Conservation (phyloP, 305 asterid species). For the Fraxinus platypoda region DNA sequence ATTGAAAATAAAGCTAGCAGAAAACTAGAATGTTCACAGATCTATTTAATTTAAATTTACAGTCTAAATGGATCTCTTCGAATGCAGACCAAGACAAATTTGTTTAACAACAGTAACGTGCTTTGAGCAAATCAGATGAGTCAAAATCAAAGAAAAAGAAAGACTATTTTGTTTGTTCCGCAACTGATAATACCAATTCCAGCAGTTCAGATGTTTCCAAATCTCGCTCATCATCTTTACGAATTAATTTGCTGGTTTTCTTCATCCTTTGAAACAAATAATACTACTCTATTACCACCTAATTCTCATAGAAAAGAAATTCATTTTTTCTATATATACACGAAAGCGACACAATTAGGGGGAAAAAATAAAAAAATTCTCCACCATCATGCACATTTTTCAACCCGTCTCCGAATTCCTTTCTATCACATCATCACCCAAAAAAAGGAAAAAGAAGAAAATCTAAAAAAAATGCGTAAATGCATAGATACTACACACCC, state of each 20-base stretch:
- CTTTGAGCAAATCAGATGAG: not conserved
- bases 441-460: not conserved
- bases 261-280: conserved; percentile 26
- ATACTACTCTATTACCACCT: conserved; percentile 22
- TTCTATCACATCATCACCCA: conserved; percentile 30
- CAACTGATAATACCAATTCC: conserved; percentile 2
- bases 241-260: conserved; percentile 21
- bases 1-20: not conserved
- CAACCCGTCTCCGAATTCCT: conserved; percentile 26
- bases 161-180: not conserved
- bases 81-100: not conserved
- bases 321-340: conserved; percentile 20
- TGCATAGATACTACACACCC: not conserved
- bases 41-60: conserved; percentile 11
- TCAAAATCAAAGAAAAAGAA: conserved; percentile 11
- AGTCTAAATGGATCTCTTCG: not conserved
- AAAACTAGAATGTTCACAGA: not conserved
- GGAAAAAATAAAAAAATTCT: conserved; percentile 5
- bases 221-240: conserved; percentile 23
- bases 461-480: not conserved
- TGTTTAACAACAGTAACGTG: conserved; percentile 2
- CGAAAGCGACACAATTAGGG: conserved; percentile 36
- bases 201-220: conserved; percentile 24
- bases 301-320: conserved; percentile 23
- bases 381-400: conserved; percentile 23